Evolutionary conservation across 164 flowering plant species (phyloP).

Genomic region (Saururus chinensis): DNA sequence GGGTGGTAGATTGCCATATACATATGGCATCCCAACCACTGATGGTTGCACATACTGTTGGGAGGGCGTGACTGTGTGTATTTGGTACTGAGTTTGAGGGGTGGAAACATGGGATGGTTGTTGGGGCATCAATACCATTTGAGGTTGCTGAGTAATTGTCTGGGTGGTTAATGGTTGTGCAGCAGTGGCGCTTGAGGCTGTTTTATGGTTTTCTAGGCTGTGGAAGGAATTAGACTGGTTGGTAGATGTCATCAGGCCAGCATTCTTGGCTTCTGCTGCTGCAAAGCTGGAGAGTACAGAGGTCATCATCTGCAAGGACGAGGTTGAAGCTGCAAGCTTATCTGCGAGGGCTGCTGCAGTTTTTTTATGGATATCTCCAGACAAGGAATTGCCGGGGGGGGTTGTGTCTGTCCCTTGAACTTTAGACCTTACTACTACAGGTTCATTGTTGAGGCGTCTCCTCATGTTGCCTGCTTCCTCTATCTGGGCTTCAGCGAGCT

Average conservation of each 20-base stretch:
- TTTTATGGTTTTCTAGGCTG: conserved; percentile 28
- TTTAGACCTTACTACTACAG: conserved; percentile 27
- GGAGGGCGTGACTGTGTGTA: conserved; percentile 25
- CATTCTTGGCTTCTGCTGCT: conserved; percentile 75
- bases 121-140: conserved; percentile 39
- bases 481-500: conserved; percentile 79
- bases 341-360: conserved; percentile 85
- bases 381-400: conserved; percentile 18
- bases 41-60: conserved; percentile 63
- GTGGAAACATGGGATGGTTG: conserved; percentile 27
- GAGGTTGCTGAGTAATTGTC: conserved; percentile 36
- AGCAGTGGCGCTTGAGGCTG: conserved; percentile 34
- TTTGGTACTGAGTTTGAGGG: conserved; percentile 53
- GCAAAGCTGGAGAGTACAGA: conserved; percentile 91
- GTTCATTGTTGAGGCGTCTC: conserved; percentile 53
- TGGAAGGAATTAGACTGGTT: conserved; percentile 23
- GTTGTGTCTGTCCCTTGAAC: conserved; percentile 17
- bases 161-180: conserved; percentile 19
- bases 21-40: conserved; percentile 31
- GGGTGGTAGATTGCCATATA: conserved; percentile 34
- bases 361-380: conserved; percentile 34
- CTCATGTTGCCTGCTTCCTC: conserved; percentile 59
- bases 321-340: conserved; percentile 80
- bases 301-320: conserved; percentile 78
- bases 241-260: conserved; percentile 33